Evolutionary conservation across 139 green algal genomes (phyloP).

Genomic region (Chlamydomonas applanata): DNA sequence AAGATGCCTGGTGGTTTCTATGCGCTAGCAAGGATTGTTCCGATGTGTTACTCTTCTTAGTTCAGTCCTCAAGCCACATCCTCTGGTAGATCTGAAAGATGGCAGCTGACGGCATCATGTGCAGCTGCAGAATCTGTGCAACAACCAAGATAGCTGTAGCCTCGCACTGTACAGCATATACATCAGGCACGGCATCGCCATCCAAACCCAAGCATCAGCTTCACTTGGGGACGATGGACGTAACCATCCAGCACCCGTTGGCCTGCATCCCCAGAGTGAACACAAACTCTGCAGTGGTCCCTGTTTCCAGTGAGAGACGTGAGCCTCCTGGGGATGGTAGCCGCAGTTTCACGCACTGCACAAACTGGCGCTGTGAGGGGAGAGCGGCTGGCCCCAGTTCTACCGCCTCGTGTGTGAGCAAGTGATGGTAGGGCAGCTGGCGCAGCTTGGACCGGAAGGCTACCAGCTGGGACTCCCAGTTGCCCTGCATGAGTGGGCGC

Average conservation of each 20-base stretch:
- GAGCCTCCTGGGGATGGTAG: neutral
- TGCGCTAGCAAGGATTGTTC: too few relatives aligned
- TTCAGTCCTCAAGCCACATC: too few relatives aligned
- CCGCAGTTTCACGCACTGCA: constrained; percentile 35
- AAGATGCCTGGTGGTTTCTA: too few relatives aligned
- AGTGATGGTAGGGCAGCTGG: constrained; percentile 22
- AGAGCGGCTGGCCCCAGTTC: constrained; percentile 32
- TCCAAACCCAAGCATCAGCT: too few relatives aligned
- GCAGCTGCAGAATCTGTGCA: too few relatives aligned
- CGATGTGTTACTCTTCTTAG: too few relatives aligned
- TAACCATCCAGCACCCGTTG: neutral
- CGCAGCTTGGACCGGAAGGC: constrained; percentile 26
- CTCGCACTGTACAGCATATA: too few relatives aligned
- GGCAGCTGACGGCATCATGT: too few relatives aligned
- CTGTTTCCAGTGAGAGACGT: neutral
- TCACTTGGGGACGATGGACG: neutral
- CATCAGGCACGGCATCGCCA: too few relatives aligned
- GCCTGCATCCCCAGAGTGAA: neutral
- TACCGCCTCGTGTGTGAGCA: constrained; percentile 12
- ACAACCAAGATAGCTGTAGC: too few relatives aligned
- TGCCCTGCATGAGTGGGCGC: neutral
- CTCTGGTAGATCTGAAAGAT: too few relatives aligned
- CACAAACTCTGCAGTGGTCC: too few relatives aligned
- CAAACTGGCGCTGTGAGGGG: constrained; percentile 23
- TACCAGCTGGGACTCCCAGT: constrained; percentile 25